Percentiles rank a stretch among this genome's conserved stretches.
phyloP scores from a whole-genome alignment of 1,139 yeast genomes.

The Protomyces lactucae-debilis region DNA sequence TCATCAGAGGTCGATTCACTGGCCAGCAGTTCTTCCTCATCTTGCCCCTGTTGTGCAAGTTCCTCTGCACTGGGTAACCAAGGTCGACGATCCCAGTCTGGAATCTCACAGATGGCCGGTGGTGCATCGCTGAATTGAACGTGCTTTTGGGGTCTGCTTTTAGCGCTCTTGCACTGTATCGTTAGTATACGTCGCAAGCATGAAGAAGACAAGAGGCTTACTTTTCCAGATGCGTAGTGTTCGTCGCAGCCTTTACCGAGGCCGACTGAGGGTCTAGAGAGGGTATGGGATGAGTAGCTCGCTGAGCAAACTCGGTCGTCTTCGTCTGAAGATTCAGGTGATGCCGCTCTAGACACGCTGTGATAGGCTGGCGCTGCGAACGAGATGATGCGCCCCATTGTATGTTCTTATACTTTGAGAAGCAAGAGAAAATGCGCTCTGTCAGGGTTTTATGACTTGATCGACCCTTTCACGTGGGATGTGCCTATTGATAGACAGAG shows the following conservation, averaged over 20 bases:
- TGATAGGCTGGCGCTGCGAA: conserved; percentile 25
- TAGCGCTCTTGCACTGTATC: neutral
- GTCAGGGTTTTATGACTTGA: no score
- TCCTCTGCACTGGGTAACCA: conserved; percentile 18
- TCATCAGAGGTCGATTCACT: neutral
- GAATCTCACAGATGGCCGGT: conserved; percentile 15
- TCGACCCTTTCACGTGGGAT: no score
- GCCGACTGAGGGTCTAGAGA: neutral
- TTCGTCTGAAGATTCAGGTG: conserved; percentile 12
- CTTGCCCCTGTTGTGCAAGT: neutral
- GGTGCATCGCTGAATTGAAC: conserved; percentile 22
- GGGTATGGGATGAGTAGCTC: neutral
- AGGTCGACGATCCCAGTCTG: conserved; percentile 24
- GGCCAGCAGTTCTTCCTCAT: neutral
- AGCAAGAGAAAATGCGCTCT: no score
- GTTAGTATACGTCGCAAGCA: neutral
- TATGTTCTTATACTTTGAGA: neutral
- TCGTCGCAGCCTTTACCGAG: neutral
- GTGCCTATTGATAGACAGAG: no score
- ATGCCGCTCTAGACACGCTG: conserved; percentile 6
- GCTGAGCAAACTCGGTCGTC: neutral
- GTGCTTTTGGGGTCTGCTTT: neutral
- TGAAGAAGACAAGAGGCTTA: neutral
- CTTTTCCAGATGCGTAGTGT: neutral
- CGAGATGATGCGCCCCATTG: conserved; percentile 26